Base-by-base conservation (phyloP, 2,329 filamentous ascomycete genomes). In the Xenosphaeropsis pyriputrescens region DNA sequence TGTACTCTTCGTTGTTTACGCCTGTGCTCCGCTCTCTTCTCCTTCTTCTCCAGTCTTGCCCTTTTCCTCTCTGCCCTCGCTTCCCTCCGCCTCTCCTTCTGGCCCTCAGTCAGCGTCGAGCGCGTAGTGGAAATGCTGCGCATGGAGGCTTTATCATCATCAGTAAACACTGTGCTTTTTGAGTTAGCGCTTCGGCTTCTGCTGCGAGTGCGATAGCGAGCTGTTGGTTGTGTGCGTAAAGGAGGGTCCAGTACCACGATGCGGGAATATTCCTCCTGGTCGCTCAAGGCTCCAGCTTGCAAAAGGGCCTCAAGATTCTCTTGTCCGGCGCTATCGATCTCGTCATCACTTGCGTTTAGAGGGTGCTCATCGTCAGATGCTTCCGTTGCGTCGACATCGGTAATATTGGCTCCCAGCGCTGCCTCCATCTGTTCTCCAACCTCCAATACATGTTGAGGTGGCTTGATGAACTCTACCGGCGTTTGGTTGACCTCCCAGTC, bases 401-500 rank as follows among this genome's bases (percentile, higher is more conserved):
- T 6, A 15, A 15, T 15, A 7, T 15, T 6, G 12, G n/a, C 14
- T 8, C 14, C 5, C 14, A 32, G 13, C 8, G 7, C 16, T 11
- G 8, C 2, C 14, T 15, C n/a, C 8, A 3, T 32, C 13, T 15
- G 30, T 8, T 14, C 30, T 32, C 8, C 30, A 3, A 13, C 14
- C 6, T 2, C 30, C 5, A 12, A 17, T 15, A 12, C 14, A 11
- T 14, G 30, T 32, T 32, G 30, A 3, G 30, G 6, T 15, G 6
- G 30, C 7, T 32, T 7, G 3, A 6, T 12, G 12, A 15, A 15
- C 14, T 6, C n/a, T 7, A 54, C 42, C 14, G 44, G 47, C 9
- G 18, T 38, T 12, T 45, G 43, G 31, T 50, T 37, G 5, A 35
- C 41, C 41, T 56, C 54, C 54, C 54, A 57, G 13, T 44, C 37